These are phyloP conservation scores for Rhododendron williamsianum DNA, from an alignment of 148 eudicot genomes.

Conservation along the genomic window DNA sequence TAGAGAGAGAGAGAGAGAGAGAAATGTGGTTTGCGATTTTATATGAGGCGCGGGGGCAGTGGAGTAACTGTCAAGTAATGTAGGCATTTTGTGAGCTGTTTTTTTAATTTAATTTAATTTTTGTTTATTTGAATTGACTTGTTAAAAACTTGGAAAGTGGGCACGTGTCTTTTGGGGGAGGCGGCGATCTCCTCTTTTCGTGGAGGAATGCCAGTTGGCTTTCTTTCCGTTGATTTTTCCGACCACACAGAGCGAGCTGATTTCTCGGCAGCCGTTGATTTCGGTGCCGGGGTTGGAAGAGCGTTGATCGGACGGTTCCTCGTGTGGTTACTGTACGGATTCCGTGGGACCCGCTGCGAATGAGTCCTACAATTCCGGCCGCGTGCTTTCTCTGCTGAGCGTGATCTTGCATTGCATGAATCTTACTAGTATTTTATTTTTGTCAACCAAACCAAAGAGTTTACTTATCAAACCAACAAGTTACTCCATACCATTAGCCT, in stretches of 20 bases:
- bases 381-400: neutral
- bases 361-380: neutral
- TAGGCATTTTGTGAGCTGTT: neutral
- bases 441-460: too few relatives aligned
- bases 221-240: neutral
- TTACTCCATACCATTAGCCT: too few relatives aligned
- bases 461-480: too few relatives aligned
- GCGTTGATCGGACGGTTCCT: neutral
- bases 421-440: too few relatives aligned
- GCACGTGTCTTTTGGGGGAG: neutral
- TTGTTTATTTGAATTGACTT: neutral
- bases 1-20: neutral
- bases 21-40: neutral
- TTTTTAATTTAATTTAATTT: neutral
- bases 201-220: neutral
- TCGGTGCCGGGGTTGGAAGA: neutral
- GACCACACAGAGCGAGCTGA: neutral
- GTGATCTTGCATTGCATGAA: too few relatives aligned
- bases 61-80: slow-evolving; percentile 11
- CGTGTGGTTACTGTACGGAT: neutral
- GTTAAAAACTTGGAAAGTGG: neutral
- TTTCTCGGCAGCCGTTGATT: neutral
- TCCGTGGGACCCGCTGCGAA: neutral
- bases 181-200: neutral
- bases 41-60: neutral